A percentile compares a stretch with the other conserved stretches of the same genome.
Evolutionary conservation across 768 basidiomycete species (phyloP).

Genomic region (Solioccasus polychromus): DNA sequence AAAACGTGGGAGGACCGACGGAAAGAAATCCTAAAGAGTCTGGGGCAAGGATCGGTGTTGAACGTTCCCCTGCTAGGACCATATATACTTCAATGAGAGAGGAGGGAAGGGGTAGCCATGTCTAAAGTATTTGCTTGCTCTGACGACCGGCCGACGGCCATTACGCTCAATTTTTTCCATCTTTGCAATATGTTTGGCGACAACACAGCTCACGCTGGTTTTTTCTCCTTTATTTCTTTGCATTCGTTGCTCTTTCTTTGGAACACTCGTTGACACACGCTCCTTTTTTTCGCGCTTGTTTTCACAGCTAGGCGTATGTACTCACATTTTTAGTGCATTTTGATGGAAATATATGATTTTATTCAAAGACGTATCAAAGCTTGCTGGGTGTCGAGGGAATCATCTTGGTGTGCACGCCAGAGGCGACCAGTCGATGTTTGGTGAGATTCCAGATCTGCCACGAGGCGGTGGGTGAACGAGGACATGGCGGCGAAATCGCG

Average conservation of each 20-base stretch:
- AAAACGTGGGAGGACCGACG: constrained; percentile 81
- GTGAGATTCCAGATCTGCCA: constrained; percentile 56
- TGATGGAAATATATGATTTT: constrained; percentile 13
- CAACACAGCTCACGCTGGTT: constrained; percentile 3
- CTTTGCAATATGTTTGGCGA: not conserved
- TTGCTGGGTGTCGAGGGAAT: constrained; percentile 35
- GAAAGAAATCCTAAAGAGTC: constrained; percentile 48
- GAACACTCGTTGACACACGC: constrained; percentile 7
- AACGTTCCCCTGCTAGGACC: constrained; percentile 11
- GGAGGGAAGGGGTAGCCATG: not conserved
- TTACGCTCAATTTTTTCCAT: not conserved
- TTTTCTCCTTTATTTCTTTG: too few species aligned
- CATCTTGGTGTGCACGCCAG: constrained; percentile 58
- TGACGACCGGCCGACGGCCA: too few species aligned
- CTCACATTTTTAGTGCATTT: constrained; percentile 4
- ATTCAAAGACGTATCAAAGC: constrained; percentile 14
- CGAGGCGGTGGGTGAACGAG: not conserved
- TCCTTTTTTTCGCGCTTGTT: constrained; percentile 9
- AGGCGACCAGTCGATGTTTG: constrained; percentile 49
- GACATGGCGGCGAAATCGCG: not conserved
- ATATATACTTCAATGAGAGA: constrained; percentile 1
- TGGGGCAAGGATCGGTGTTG: constrained; percentile 39
- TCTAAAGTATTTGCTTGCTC: not conserved
- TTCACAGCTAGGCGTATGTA: constrained; percentile 7
- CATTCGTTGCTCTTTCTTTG: constrained; percentile 6